Percentiles rank a stretch among this genome's conserved stretches.
Conservation (phyloP, 2,329 filamentous ascomycete genomes). For the Helicocarpus griseus region DNA sequence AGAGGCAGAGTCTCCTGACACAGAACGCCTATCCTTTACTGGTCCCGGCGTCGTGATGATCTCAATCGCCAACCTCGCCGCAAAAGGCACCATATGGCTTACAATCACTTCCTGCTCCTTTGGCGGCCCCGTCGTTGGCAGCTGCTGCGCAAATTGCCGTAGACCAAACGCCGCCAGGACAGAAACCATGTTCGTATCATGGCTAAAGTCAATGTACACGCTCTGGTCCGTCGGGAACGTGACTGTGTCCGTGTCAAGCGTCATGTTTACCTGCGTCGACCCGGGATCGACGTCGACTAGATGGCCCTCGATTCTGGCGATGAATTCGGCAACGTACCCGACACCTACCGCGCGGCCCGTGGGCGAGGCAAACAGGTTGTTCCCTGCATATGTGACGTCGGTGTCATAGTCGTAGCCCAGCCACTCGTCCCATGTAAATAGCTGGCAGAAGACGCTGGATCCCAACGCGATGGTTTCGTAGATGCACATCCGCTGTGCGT, state of each 20-base stretch:
- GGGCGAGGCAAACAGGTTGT: conserved; percentile 53
- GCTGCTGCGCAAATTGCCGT: conserved; percentile 53
- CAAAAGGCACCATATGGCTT: conserved; percentile 61
- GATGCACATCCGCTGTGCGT: conserved; percentile 62
- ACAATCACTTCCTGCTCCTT: conserved; percentile 55
- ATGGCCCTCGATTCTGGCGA: conserved; percentile 50
- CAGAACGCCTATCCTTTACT: conserved; percentile 44
- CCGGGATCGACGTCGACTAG: conserved; percentile 15
- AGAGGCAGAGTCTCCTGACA: conserved; percentile 40
- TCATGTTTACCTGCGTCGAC: conserved; percentile 38
- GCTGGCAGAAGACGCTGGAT: conserved; percentile 61
- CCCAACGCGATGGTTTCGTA: conserved; percentile 72
- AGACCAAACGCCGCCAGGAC: conserved; percentile 65
- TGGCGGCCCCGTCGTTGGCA: conserved; percentile 48
- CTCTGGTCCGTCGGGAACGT: conserved; percentile 67
- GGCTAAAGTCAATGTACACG: conserved; percentile 68
- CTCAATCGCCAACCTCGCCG: conserved; percentile 63
- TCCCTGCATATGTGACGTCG: conserved; percentile 56
- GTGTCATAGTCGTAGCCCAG: conserved; percentile 60
- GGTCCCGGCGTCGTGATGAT: conserved; percentile 59
- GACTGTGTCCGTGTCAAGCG: conserved; percentile 42
- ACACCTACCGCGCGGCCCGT: conserved; percentile 63
- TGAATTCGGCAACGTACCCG: conserved; percentile 62
- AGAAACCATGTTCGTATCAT: conserved; percentile 64
- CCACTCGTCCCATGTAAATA: conserved; percentile 71